Evolutionary conservation across 164 flowering plant species (phyloP).

Genomic region (Stephania japonica): DNA sequence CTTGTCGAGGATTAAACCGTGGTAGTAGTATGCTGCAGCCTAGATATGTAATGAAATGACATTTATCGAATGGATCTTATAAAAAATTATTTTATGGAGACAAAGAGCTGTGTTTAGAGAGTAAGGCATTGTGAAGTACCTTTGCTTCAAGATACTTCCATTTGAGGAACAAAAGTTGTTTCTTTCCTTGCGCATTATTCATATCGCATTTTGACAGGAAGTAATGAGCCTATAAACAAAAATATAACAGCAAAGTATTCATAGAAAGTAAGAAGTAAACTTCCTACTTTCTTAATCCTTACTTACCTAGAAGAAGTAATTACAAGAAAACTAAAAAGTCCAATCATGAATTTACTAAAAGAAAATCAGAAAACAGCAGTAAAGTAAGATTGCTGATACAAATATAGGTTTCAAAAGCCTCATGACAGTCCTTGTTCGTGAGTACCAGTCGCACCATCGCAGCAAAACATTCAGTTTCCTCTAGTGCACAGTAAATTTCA

Average conservation of each 20-base stretch:
- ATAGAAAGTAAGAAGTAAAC: neutral
- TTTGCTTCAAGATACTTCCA: constrained; percentile 94
- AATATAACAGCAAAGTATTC: neutral
- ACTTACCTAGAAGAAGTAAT: neutral
- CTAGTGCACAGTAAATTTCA: too few species aligned
- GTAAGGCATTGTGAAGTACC: constrained; percentile 37
- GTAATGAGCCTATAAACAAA: constrained; percentile 51
- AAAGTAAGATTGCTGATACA: neutral
- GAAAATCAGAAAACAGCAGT: neutral
- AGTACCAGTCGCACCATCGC: too few species aligned
- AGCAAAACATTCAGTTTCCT: too few species aligned
- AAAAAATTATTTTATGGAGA: neutral
- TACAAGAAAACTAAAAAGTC: neutral
- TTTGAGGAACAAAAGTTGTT: constrained; percentile 67
- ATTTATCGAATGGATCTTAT: constrained; percentile 3
- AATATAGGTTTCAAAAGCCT: neutral
- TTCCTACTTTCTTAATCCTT: neutral
- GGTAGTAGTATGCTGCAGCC: constrained; percentile 97
- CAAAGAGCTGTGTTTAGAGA: neutral
- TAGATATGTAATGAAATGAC: constrained; percentile 19
- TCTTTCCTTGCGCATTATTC: constrained; percentile 44
- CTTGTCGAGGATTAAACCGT: constrained; percentile 80
- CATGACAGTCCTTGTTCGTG: too few species aligned
- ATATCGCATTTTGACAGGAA: constrained; percentile 48
- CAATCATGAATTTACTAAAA: neutral